phyloP scores from a whole-genome alignment of 148 eudicot genomes.

The Rhododendron mucronatum region DNA sequence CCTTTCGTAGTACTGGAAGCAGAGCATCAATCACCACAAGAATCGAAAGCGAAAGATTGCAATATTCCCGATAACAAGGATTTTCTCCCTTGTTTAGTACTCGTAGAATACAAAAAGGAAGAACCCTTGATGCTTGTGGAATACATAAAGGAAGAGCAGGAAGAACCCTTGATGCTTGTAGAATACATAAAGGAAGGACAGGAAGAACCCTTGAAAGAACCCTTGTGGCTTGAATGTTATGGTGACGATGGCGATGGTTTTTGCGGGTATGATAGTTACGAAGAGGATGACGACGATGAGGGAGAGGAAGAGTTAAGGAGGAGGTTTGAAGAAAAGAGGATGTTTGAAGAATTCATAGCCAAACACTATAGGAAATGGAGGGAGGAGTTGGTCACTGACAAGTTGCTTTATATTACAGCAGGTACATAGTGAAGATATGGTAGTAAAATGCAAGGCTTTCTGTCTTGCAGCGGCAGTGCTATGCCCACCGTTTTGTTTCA shows the following conservation, averaged over 20 bases:
- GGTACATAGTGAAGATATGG: background rate
- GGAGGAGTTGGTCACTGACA: constrained; percentile 21
- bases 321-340: background rate
- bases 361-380: constrained; percentile 14
- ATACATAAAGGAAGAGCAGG: too few relatives aligned
- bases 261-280: background rate
- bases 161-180: background rate
- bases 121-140: too few relatives aligned
- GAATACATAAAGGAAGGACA: background rate
- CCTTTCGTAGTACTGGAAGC: constrained; percentile 1
- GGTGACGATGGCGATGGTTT: background rate
- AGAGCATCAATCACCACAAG: background rate
- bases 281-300: background rate
- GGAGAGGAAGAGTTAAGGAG: constrained; percentile 12
- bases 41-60: background rate
- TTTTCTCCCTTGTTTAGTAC: constrained; percentile 12
- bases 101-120: constrained; percentile 6
- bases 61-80: background rate
- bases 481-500: too few relatives aligned
- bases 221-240: background rate
- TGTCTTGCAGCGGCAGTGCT: too few relatives aligned
- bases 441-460: too few relatives aligned
- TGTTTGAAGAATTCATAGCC: constrained; percentile 23
- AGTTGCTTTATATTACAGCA: background rate
- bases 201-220: too few relatives aligned